A percentile compares a stretch with the other conserved stretches of the same genome.
Conservation (phyloP, 371 early-diverging fungal genomes). For the Nosema bombycis region DNA sequence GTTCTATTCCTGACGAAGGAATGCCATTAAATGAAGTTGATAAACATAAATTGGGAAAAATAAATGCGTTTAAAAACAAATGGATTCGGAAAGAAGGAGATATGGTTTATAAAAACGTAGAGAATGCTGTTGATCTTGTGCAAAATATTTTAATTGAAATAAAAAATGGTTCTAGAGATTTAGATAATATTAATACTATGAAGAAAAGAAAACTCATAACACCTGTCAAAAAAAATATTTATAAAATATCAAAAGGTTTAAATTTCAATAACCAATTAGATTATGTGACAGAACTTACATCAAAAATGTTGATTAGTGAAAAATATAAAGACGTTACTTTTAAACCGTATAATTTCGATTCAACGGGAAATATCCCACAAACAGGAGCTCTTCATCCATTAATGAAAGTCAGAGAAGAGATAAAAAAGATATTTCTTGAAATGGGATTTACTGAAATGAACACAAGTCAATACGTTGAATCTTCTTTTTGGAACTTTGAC, state of each 20-base stretch:
- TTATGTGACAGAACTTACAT: constrained; percentile 85
- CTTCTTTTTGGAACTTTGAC: constrained; percentile 99
- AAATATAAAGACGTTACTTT: constrained; percentile 77
- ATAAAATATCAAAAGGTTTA: constrained; percentile 76
- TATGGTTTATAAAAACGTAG: constrained; percentile 31
- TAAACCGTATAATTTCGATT: constrained; percentile 96
- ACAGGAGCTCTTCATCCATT: constrained; percentile 94
- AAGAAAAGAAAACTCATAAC: constrained; percentile 60
- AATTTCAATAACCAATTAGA: constrained; percentile 75
- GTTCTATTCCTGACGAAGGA: constrained; percentile 30
- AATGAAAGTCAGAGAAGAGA: constrained; percentile 95
- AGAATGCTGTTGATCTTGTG: constrained; percentile 31
- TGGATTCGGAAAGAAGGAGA: constrained; percentile 54
- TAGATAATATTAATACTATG: constrained; percentile 40
- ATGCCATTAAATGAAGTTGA: constrained; percentile 6
- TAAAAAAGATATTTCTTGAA: constrained; percentile 95
- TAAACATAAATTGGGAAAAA: constrained; percentile 36
- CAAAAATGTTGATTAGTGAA: constrained; percentile 76
- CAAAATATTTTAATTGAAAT: constrained; percentile 15
- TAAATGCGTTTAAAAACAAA: constrained; percentile 58
- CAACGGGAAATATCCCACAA: constrained; percentile 72
- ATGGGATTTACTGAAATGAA: constrained; percentile 97
- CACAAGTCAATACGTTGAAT: constrained; percentile 90
- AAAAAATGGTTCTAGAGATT: background rate
- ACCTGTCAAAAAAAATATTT: constrained; percentile 64